Base-by-base conservation (phyloP, 1,139 yeast genomes). In the Pichia sp. region DNA sequence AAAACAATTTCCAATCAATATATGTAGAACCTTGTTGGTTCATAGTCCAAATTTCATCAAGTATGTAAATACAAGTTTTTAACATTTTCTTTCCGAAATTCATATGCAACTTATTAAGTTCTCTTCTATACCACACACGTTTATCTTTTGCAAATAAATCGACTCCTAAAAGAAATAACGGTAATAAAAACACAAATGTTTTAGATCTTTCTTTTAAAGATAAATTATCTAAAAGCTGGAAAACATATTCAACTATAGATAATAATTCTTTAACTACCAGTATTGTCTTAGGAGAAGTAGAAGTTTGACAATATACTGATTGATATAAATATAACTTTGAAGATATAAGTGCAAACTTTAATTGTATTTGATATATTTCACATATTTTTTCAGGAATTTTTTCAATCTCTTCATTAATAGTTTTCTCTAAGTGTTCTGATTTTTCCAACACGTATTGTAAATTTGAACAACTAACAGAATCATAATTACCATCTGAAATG, bases 291-390 rank as follows among this genome's bases (percentile, higher is more conserved):
- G 57, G 56, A 2, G 56, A 50, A 8, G 47, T 30, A 2, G 57
- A 47, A 6, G 42, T 39, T 15, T 48, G 50, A 18, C 40, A 43
- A 34, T 48, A 48, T 25, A 53, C 46, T 15, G 43, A 27, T 38
- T 54, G 57, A 38, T 52, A 52, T 9, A 54, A 46, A 38, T 48
- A 54, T 20, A 54, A 39, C 13, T 37, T 27, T 5, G 54, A 48
- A 3, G 50, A 40, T 20, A 36, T 44, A 2, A 46, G 32, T 6
- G 55, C 49, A 40, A 54, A 42, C 3, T 23, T 30, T 20, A 52
- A 3, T n/a, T 52, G 52, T 3, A 39, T 18, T 18, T 39, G 36
- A 23, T 43, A 36, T 8, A 7, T 18, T 15, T 29, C 12, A 26
- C 29, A 15, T 13, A 49, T 29, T 9, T n/a, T 30, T 38, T 16